Evolutionary conservation across 306 rosid species (phyloP).

Genomic region (Datisca glomerata): DNA sequence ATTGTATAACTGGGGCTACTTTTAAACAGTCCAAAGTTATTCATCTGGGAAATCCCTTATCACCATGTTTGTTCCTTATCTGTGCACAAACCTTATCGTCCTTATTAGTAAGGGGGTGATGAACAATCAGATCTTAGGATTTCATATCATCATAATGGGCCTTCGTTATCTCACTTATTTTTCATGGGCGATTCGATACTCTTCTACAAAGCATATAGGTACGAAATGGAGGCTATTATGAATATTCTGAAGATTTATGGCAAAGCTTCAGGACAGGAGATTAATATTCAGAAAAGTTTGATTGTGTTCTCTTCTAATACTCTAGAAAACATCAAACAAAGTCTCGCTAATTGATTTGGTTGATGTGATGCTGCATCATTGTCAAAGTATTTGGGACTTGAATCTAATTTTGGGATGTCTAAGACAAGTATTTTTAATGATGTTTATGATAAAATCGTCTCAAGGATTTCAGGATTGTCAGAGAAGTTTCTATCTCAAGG

Average conservation of each 20-base stretch:
- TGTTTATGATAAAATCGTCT: background rate
- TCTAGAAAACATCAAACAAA: too few relatives aligned
- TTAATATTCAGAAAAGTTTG: background rate
- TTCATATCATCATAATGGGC: background rate
- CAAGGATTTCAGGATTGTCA: background rate
- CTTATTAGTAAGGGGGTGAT: background rate
- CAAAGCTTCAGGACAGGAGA: background rate
- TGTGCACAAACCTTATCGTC: background rate
- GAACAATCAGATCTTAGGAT: background rate
- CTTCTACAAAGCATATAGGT: background rate
- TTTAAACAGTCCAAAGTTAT: background rate
- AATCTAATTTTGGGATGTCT: too few relatives aligned
- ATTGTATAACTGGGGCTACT: background rate
- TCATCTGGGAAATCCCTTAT: background rate
- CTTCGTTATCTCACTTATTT: background rate
- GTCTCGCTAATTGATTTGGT: background rate
- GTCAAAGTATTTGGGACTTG: background rate
- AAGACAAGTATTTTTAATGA: too few relatives aligned
- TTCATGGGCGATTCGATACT: background rate
- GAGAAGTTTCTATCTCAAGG: background rate
- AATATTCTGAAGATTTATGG: background rate
- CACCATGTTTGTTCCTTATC: background rate
- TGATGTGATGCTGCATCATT: background rate
- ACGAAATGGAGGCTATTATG: too few relatives aligned
- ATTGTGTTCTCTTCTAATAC: too few relatives aligned